phyloP scores from a whole-genome alignment of 108 stramenopile genomes.

The Conticribra weissflogii region DNA sequence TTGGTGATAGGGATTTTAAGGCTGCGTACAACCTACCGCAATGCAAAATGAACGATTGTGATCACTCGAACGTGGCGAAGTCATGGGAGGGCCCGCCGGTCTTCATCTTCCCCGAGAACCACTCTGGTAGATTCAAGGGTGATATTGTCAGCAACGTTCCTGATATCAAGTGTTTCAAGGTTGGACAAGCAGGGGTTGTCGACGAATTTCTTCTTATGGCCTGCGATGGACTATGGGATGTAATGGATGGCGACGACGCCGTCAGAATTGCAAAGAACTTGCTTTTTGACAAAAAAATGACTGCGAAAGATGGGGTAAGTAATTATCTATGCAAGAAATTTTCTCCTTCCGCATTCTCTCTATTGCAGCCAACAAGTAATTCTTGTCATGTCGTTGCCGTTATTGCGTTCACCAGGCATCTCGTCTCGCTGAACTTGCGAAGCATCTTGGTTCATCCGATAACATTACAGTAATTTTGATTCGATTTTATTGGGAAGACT shows the following conservation, averaged over 20 bases:
- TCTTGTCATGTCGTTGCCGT: no score
- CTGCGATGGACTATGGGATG: constrained; percentile 89
- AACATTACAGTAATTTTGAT: constrained; percentile 86
- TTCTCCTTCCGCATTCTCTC: no score
- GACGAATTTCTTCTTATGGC: constrained; percentile 80
- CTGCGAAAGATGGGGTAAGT: constrained; percentile 66
- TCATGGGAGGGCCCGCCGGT: constrained; percentile 71
- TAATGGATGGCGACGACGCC: constrained; percentile 70
- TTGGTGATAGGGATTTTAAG: constrained; percentile 88
- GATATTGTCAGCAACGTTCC: constrained; percentile 77
- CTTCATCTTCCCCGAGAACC: constrained; percentile 70
- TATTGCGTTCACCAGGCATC: constrained; percentile 40
- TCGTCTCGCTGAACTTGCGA: constrained; percentile 82
- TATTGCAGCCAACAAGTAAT: no score
- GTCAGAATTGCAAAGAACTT: constrained; percentile 75
- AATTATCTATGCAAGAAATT: no score
- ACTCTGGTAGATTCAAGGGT: constrained; percentile 65
- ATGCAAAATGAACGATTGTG: not conserved
- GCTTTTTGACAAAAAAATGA: constrained; percentile 64
- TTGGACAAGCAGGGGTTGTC: constrained; percentile 51
- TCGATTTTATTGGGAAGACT: constrained; percentile 50
- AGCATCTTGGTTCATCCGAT: constrained; percentile 83
- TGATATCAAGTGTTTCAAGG: constrained; percentile 56
- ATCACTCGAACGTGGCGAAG: constrained; percentile 10
- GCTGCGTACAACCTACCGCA: constrained; percentile 62